Base-by-base conservation (phyloP, 2,329 filamentous ascomycete genomes). In the Verticillium dahliae region DNA sequence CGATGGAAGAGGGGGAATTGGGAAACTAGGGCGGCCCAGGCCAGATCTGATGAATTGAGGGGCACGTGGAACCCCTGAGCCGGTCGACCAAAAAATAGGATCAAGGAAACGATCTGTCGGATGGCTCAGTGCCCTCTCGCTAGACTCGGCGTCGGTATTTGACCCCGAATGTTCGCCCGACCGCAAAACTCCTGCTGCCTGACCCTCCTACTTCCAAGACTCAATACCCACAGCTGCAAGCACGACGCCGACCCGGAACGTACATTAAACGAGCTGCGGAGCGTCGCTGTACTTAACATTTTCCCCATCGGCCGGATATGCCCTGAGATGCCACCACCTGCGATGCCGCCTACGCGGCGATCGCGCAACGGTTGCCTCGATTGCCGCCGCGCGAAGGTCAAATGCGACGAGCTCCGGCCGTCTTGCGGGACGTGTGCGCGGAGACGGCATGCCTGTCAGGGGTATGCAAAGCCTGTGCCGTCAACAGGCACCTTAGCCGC, bases 311-410 rank as follows among this genome's bases (percentile, higher is more conserved):
- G 2, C 45, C 11, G 11, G 45, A 52, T 18, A 41, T 6, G 39
- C 45, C 45, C 45, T 18, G 18, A 10, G 6, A 61, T 27, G 15
- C 63, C 61, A 60, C 58, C 60, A 33, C 61, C 59, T 9, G 33
- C 60, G 31, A 37, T 61, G 2, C 60, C 62, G 11, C 63, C 58
- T n/a, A 61, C 54, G 56, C 57, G 63, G 37, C 63, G 63, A 18
- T 73, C 71, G 6, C 70, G 70, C 7, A 68, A 72, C 14, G 71
- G 71, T 57, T 73, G 70, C 67, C 70, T 72, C 60, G 72, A 71
- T 59, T 73, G 70, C 65, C 72, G 72, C 60, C 63, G 70, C 7
- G 64, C 70, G 39, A 68, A 70, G 22, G 71, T 73, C 58, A 73
- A 72, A 54, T 73, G 71, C 66, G 70, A 70, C 33, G 71, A 73